Conservation (phyloP, 208 protist genomes). For the Sergeia podlipaevii region DNA sequence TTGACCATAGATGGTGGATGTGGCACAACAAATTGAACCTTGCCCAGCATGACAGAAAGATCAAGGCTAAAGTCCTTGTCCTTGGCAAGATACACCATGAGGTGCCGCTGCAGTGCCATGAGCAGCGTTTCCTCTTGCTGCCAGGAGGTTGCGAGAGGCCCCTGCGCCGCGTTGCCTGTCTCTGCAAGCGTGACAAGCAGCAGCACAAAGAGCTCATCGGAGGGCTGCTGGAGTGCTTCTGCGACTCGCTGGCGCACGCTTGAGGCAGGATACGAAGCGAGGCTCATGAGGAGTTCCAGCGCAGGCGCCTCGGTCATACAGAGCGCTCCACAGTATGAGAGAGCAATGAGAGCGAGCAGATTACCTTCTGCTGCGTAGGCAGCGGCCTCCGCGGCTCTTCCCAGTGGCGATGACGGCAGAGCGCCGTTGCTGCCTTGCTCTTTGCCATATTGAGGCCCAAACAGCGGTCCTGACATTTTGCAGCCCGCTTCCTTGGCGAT, state of each 20-base stretch:
- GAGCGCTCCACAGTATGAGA: too few species aligned
- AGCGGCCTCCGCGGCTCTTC: conserved; percentile 12
- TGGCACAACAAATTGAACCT: too few species aligned
- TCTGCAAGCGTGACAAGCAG: conserved; percentile 4
- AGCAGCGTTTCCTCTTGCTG: conserved; percentile 69
- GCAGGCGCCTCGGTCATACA: neutral
- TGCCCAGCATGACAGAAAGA: too few species aligned
- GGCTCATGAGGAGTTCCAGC: conserved; percentile 30
- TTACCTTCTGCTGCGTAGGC: conserved; percentile 38
- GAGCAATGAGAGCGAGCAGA: conserved; percentile 26
- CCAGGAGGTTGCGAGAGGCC: conserved; percentile 25
- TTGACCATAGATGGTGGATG: too few species aligned
- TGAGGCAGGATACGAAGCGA: conserved; percentile 56
- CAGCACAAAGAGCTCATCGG: conserved; percentile 36
- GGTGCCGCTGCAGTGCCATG: conserved; percentile 75
- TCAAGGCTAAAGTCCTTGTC: conserved; percentile 3
- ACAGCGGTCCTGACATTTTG: conserved; percentile 2
- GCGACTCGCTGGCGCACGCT: conserved; percentile 77
- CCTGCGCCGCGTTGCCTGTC: conserved; percentile 1
- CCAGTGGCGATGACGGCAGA: neutral
- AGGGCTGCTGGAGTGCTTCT: conserved; percentile 48
- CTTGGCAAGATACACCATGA: conserved; percentile 29
- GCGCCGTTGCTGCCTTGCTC: neutral
- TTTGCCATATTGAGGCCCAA: neutral
- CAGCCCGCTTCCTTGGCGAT: conserved; percentile 24